Percentiles rank a stretch among this genome's conserved stretches.
These are phyloP conservation scores for Boletales sp. DNA, from an alignment of 768 basidiomycete species.

Conservation along the genomic window DNA sequence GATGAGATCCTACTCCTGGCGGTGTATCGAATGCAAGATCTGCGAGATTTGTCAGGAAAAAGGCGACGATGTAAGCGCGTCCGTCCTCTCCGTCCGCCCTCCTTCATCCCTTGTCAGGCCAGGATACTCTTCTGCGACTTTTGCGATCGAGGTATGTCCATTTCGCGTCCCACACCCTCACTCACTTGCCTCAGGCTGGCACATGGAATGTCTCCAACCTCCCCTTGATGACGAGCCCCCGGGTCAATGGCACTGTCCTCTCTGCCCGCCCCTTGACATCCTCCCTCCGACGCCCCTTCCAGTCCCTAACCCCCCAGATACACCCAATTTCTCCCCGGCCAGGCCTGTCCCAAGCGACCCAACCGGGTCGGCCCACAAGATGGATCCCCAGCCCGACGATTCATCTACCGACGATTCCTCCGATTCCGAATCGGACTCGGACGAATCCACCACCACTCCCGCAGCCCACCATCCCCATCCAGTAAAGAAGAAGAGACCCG, in stretches of 20 bases:
- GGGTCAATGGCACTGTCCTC: conserved; percentile 75
- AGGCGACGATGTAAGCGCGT: conserved; percentile 76
- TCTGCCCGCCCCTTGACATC: conserved; percentile 42
- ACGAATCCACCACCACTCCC: conserved; percentile 15
- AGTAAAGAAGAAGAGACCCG: conserved; percentile 28
- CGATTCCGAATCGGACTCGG: conserved; percentile 29
- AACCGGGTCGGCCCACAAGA: conserved; percentile 16
- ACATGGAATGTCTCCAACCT: conserved; percentile 75
- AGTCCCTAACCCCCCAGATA: not conserved
- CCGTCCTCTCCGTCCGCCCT: conserved; percentile 9
- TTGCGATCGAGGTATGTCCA: conserved; percentile 76
- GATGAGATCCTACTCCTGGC: conserved; percentile 77
- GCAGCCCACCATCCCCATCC: conserved; percentile 11
- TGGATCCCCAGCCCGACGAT: conserved; percentile 34
- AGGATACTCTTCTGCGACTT: conserved; percentile 88
- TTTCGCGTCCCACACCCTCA: conserved; percentile 6
- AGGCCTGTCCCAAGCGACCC: conserved; percentile 23
- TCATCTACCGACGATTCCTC: conserved; percentile 34
- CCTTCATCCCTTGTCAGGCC: conserved; percentile 44
- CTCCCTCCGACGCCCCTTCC: conserved; percentile 10
- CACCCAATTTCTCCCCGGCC: conserved; percentile 39
- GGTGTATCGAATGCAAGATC: conserved; percentile 87
- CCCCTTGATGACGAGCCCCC: conserved; percentile 67
- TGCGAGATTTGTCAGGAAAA: conserved; percentile 86
- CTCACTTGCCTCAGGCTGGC: conserved; percentile 57